A percentile compares a stretch with the other conserved stretches of the same genome.
These are phyloP conservation scores for Cucurbita moschata DNA, from an alignment of 306 rosid species.

Conservation along the genomic window DNA sequence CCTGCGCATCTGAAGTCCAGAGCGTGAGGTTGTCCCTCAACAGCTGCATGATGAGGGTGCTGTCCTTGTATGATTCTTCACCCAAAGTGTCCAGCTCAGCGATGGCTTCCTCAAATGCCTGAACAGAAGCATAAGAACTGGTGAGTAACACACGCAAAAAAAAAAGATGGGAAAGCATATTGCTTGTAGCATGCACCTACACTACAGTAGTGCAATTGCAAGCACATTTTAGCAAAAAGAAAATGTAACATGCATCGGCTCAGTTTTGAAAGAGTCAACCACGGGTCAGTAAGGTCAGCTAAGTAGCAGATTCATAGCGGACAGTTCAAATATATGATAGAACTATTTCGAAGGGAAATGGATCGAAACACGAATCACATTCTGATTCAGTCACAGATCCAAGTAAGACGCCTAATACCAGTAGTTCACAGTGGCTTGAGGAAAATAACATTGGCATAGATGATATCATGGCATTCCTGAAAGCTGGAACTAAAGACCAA, in stretches of 20 bases:
- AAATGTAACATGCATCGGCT: background rate
- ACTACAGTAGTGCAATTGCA: background rate
- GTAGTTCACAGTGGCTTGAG: background rate
- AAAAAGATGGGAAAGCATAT: background rate
- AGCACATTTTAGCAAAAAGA: background rate
- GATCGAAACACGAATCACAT: background rate
- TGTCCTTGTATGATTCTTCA: slow-evolving; percentile 32
- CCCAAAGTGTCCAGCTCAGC: slow-evolving; percentile 26
- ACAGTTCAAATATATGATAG: background rate
- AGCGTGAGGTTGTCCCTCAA: slow-evolving; percentile 30
- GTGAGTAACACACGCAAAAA: background rate
- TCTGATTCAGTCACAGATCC: background rate
- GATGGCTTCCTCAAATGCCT: slow-evolving; percentile 33
- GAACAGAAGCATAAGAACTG: background rate
- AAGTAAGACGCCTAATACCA: background rate
- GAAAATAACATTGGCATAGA: background rate
- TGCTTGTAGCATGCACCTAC: background rate
- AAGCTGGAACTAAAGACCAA: background rate
- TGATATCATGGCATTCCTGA: background rate
- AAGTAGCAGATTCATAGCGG: background rate
- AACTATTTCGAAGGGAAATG: background rate
- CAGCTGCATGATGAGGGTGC: slow-evolving; percentile 32
- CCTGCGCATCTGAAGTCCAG: slow-evolving; percentile 54
- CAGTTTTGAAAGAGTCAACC: background rate
- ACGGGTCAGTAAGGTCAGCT: background rate